Evolutionary conservation across 306 rosid species (phyloP).

Genomic region (Quercus variabilis): DNA sequence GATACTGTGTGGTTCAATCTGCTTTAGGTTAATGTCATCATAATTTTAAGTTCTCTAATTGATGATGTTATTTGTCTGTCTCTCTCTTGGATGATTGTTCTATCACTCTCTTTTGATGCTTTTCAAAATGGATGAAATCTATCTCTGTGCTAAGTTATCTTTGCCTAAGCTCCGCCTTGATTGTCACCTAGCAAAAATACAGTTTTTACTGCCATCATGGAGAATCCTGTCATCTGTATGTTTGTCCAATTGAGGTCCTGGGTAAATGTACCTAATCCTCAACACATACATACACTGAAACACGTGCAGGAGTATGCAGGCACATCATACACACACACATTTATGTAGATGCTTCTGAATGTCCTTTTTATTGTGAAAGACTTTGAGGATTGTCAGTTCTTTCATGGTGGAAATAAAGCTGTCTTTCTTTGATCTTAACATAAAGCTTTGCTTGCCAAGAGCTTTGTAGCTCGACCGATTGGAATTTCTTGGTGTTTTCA

Average conservation of each 20-base stretch:
- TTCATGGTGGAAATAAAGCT: background rate
- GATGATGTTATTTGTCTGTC: background rate
- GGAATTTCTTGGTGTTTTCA: accelerated
- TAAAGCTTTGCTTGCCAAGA: background rate
- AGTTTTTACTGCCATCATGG: too few species aligned
- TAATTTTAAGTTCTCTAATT: background rate
- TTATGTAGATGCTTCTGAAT: background rate
- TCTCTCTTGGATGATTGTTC: background rate
- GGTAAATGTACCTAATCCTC: background rate
- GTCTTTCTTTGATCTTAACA: background rate
- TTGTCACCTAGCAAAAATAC: background rate
- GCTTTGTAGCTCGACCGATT: too few species aligned
- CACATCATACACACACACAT: background rate
- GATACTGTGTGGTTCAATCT: too few species aligned
- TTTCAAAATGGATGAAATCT: background rate
- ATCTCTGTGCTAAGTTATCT: background rate
- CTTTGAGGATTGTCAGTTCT: background rate
- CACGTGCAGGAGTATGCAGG: background rate
- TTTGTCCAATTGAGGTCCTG: too few species aligned
- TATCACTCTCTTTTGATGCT: background rate
- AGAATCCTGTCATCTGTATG: too few species aligned
- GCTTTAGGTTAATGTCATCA: too few species aligned
- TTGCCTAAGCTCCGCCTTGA: background rate
- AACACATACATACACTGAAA: background rate
- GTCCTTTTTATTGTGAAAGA: background rate